Evolutionary conservation across 805 yeast species (phyloP).

Genomic region (Geotrichum ghanense): DNA sequence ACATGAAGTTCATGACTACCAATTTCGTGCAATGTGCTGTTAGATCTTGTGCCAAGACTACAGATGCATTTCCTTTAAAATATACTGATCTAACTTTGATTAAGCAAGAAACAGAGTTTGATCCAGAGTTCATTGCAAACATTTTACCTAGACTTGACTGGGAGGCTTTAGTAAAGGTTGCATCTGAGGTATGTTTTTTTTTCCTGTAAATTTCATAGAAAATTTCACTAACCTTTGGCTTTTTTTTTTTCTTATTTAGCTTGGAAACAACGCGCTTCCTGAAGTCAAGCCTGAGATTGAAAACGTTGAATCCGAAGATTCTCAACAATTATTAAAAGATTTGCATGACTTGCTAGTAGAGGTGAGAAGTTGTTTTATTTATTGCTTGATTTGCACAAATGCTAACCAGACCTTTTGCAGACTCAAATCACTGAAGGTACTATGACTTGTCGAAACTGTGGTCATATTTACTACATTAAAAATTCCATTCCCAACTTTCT

Average conservation of each 20-base stretch:
- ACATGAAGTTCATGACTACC: conserved; percentile 89
- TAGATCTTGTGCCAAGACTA: conserved; percentile 62
- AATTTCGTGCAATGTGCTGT: conserved; percentile 93
- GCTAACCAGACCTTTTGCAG: conserved; percentile 6
- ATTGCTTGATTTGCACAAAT: background rate
- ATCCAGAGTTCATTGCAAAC: conserved; percentile 65
- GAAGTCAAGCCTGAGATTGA: conserved; percentile 28
- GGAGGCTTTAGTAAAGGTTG: conserved; percentile 71
- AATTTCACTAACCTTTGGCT: background rate
- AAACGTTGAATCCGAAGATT: conserved; percentile 36
- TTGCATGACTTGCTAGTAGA: conserved; percentile 71
- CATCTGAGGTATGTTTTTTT: conserved; percentile 44
- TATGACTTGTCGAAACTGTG: conserved; percentile 80
- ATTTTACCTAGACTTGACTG: conserved; percentile 80
- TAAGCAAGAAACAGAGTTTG: conserved; percentile 68
- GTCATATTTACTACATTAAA: conserved; percentile 79
- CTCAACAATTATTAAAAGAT: conserved; percentile 50
- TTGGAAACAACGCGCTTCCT: conserved; percentile 44
- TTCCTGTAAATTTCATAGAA: conserved; percentile 4
- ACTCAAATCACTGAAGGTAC: conserved; percentile 82
- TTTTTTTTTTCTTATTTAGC: conserved; percentile 12
- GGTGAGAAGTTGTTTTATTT: no score
- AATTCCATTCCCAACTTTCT: conserved; percentile 90
- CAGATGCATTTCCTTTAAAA: conserved; percentile 69
- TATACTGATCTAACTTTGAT: conserved; percentile 60